Base-by-base conservation (phyloP, 106 monocot species). In the Dendrobium chrysotoxum region DNA sequence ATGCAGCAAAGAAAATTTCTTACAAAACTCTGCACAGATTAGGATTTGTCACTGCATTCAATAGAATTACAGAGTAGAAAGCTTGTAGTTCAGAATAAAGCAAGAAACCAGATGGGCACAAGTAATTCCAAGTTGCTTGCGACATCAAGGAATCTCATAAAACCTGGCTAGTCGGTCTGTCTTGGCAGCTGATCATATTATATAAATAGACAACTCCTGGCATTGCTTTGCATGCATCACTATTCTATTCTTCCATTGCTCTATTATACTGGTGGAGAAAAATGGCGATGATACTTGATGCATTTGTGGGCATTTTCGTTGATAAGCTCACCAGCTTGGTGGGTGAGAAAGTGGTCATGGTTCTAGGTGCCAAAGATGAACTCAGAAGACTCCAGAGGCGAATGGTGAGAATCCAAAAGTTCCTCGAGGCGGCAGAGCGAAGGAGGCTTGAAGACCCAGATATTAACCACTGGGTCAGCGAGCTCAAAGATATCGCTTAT, bases 201-300 rank as follows among this genome's bases (percentile, higher is more conserved):
- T 35, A 35, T 35, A 50, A 50, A 50, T 50, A 50, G 50, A 1
- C 1, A 13, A 50, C 15, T 16, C 2, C 50, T 12, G 50, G 50
- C 15, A 21, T 64, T 25, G 4, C 4, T n/a, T 23, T 64, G 64
- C 23, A 25, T 64, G 10, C 64, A 64, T 23, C 25, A 2, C 64
- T 57, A 4, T 12, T 21, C 42, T 42, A 42, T 42, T 50, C 68
- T 68, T 15, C 68, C 0, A 28, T 8, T 61, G n/a, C 11, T 61
- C 61, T n/a, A 3, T 12, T 15, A 50, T 1, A 50, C 2, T 15
- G 11, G 20, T 1, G 4, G 35, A 73, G 20, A 0, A 3, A 72
- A 54, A 81, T 81, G 80, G 53, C 53, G 39, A 57, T 74, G 73
- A 55, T 81, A 13, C 13, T 81, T 1, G 40, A 72, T 44, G 80